phyloP scores from a whole-genome alignment of 163 green algal genomes.

The Scenedesmus sp. region DNA sequence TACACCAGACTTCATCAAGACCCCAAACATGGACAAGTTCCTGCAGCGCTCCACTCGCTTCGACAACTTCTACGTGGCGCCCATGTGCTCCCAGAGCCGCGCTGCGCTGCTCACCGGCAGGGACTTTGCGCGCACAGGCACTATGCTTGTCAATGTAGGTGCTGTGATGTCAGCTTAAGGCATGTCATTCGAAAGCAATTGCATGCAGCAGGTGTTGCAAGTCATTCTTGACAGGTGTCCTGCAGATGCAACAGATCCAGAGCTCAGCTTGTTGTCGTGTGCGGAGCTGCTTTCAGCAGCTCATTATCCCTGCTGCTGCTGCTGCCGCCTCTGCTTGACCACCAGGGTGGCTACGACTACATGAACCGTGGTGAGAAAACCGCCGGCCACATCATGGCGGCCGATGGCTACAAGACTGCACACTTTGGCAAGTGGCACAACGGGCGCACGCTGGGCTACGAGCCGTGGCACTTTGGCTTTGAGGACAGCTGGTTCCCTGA shows the following conservation, averaged over 20 bases:
- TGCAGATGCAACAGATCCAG: neutral
- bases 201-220: neutral
- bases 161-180: neutral
- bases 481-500: constrained; percentile 55
- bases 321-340: neutral
- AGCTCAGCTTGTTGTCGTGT: neutral
- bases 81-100: constrained; percentile 45
- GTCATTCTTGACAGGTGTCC: neutral
- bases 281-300: neutral
- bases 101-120: constrained; percentile 44
- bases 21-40: constrained; percentile 45
- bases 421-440: constrained; percentile 57
- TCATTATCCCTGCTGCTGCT: neutral
- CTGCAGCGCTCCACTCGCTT: neutral
- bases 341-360: constrained; percentile 38
- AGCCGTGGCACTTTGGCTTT: constrained; percentile 55
- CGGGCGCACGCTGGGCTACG: constrained; percentile 52
- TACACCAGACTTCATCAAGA: constrained; percentile 5
- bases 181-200: neutral
- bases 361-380: constrained; percentile 39
- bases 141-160: constrained; percentile 46
- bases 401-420: constrained; percentile 39
- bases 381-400: constrained; percentile 11
- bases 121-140: constrained; percentile 26
- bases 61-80: constrained; percentile 50